Evolutionary conservation across 1,284 basidiomycete genomes (phyloP).

Genomic region (Leccinum pallidistipes): DNA sequence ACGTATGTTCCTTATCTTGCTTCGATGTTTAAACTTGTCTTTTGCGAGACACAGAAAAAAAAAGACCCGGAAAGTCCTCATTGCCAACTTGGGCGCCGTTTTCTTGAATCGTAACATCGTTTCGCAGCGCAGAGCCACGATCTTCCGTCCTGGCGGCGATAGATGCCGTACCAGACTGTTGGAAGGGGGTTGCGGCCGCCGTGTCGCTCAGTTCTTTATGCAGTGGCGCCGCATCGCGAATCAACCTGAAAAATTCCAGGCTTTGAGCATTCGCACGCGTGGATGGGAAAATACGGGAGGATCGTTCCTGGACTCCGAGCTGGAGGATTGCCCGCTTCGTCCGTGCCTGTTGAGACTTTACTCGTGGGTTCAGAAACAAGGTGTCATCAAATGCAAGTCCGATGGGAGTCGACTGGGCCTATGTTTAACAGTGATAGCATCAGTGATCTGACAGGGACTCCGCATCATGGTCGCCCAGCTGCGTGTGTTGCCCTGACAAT

Average conservation of each 20-base stretch:
- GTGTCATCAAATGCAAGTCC: neutral
- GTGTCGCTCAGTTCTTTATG: neutral
- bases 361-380: neutral
- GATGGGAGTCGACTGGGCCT: neutral
- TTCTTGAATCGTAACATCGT: constrained; percentile 3
- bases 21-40: too few species aligned
- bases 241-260: neutral
- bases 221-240: neutral
- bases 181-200: neutral
- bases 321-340: neutral
- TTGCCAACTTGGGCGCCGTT: neutral
- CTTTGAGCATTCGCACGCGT: neutral
- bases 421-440: too few species aligned
- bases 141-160: neutral
- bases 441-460: neutral
- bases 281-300: neutral
- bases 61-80: neutral
- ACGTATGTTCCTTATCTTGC: neutral
- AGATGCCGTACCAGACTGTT: neutral
- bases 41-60: neutral
- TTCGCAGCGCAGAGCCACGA: neutral
- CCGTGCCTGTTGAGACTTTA: neutral
- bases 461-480: neutral
- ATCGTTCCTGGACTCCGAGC: neutral
- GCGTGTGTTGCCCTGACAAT: neutral